Evolutionary conservation across 345 rosid species (phyloP).

Genomic region (Lumnitzera racemosa): DNA sequence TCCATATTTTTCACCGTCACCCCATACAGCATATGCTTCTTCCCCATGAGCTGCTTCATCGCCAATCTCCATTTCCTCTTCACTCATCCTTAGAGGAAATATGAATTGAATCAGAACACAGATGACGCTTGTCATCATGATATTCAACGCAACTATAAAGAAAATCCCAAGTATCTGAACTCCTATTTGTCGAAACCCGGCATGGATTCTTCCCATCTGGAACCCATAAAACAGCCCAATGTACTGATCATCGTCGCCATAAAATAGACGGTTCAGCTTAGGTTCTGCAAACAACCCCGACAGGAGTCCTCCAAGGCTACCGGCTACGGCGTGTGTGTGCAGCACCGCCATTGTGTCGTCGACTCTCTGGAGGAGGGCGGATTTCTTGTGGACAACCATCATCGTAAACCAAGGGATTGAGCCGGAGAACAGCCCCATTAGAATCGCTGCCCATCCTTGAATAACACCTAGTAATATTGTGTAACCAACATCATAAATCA

Average conservation of each 20-base stretch:
- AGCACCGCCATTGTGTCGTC: constrained; percentile 49
- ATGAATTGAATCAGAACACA: constrained; percentile 20
- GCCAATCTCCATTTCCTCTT: constrained; percentile 40
- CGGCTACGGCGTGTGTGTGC: constrained; percentile 48
- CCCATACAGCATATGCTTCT: constrained; percentile 37
- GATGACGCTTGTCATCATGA: constrained; percentile 25
- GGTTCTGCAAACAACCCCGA: constrained; percentile 36
- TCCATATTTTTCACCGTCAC: constrained; percentile 12
- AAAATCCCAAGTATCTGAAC: constrained; percentile 29
- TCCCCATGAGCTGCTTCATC: constrained; percentile 40
- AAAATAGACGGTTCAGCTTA: constrained; percentile 22
- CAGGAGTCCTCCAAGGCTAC: constrained; percentile 37
- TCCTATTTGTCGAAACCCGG: constrained; percentile 31
- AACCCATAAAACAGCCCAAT: constrained; percentile 36
- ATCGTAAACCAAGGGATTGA: constrained; percentile 50
- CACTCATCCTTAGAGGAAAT: constrained; percentile 35
- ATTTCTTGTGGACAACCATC: constrained; percentile 44
- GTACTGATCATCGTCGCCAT: neutral
- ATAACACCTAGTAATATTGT: constrained; percentile 23
- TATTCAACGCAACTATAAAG: constrained; percentile 15
- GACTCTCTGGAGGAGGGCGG: constrained; percentile 28
- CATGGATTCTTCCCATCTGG: constrained; percentile 6
- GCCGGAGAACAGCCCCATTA: constrained; percentile 41
- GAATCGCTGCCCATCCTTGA: constrained; percentile 47
- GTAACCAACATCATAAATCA: too few relatives aligned